phyloP scores from a whole-genome alignment of 495 filamentous ascomycete species.

The Apiosordaria backusii region DNA sequence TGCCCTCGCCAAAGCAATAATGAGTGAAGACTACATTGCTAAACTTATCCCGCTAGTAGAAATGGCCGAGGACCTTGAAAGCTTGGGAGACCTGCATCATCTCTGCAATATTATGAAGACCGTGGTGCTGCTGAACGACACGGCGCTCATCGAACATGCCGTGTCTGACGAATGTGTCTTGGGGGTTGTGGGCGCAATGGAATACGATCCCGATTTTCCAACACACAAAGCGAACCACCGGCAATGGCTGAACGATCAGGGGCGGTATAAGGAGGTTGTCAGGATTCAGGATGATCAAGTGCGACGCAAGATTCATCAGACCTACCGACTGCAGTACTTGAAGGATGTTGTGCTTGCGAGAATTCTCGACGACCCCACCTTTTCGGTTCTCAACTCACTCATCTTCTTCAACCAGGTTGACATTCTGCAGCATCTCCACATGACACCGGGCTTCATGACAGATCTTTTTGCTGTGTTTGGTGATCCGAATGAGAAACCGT shows the following conservation, averaged over 20 bases:
- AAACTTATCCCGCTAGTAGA: conserved; percentile 83
- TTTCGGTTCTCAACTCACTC: conserved; percentile 93
- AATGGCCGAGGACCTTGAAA: conserved; percentile 87
- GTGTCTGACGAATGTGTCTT: conserved; percentile 86
- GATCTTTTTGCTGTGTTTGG: conserved; percentile 90
- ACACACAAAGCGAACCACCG: conserved; percentile 97
- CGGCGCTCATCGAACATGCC: conserved; percentile 84
- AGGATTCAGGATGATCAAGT: conserved; percentile 78
- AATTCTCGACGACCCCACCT: conserved; percentile 95
- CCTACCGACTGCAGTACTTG: conserved; percentile 94
- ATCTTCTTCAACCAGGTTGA: conserved; percentile 99
- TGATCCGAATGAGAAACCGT: conserved; percentile 56
- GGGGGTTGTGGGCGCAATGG: conserved; percentile 91
- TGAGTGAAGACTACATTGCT: conserved; percentile 77
- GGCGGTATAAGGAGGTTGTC: conserved; percentile 94
- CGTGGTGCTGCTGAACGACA: conserved; percentile 91
- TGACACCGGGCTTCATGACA: conserved; percentile 69
- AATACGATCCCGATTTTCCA: conserved; percentile 99
- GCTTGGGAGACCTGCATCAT: conserved; percentile 76
- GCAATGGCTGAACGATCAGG: conserved; percentile 83
- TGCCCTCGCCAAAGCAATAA: conserved; percentile 81
- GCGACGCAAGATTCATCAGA: conserved; percentile 88
- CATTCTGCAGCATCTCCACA: conserved; percentile 88
- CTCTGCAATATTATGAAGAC: conserved; percentile 98
- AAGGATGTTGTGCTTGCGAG: conserved; percentile 96